Percentiles rank a stretch among this genome's conserved stretches.
phyloP scores from a whole-genome alignment of 331 rosid species.

The Acacia pycnantha region DNA sequence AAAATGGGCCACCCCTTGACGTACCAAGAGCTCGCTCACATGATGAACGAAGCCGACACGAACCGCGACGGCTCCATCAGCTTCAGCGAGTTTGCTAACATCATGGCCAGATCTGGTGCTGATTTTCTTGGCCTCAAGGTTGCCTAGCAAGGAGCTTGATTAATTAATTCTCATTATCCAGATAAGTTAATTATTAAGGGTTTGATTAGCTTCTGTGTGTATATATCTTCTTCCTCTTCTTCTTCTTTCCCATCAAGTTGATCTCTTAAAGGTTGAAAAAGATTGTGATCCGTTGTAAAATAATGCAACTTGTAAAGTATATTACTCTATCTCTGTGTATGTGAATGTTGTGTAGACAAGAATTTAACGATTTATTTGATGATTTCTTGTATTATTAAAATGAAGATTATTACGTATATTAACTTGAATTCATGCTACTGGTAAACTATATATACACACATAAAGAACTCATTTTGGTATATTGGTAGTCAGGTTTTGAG shows the following conservation, averaged over 20 bases:
- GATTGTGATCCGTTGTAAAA: background rate
- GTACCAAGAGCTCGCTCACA: conserved; percentile 64
- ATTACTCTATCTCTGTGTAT: background rate
- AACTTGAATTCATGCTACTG: background rate
- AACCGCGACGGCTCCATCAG: conserved; percentile 91
- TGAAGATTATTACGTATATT: background rate
- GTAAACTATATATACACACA: too few relatives aligned
- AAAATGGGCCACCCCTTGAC: conserved; percentile 89
- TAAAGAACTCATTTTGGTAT: background rate
- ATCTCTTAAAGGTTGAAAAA: background rate
- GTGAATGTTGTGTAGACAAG: background rate
- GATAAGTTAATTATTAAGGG: background rate
- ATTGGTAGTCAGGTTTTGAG: background rate
- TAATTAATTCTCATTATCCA: background rate
- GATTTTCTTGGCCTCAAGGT: conserved; percentile 67
- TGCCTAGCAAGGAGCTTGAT: background rate
- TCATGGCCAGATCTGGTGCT: conserved; percentile 80
- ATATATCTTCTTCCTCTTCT: background rate
- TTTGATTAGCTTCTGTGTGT: background rate
- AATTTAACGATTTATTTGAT: background rate
- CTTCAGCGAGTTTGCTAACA: conserved; percentile 67
- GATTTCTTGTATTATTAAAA: background rate
- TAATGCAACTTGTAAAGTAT: background rate
- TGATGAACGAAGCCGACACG: conserved; percentile 81
- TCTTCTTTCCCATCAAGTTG: background rate